phyloP scores from a whole-genome alignment of 768 basidiomycete species.

The Auricularia sp. region DNA sequence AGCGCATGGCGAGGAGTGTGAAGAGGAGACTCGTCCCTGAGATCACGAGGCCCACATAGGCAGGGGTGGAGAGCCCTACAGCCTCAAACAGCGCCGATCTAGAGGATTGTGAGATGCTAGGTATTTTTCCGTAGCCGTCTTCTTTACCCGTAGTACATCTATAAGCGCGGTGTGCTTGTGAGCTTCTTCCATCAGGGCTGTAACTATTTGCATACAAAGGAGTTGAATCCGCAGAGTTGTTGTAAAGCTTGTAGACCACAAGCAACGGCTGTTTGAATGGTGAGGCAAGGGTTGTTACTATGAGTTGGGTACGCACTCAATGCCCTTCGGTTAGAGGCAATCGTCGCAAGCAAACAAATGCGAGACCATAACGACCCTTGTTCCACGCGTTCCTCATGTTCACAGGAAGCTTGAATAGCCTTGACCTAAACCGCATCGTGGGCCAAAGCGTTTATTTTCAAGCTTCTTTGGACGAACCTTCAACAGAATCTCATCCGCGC shows the following conservation, averaged over 20 bases:
- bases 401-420: conserved; percentile 51
- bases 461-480: conserved; percentile 25
- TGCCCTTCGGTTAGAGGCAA: conserved; percentile 56
- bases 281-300: neutral
- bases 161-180: neutral
- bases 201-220: conserved; percentile 32
- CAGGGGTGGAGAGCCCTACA: conserved; percentile 75
- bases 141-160: neutral
- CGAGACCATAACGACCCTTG: conserved; percentile 21
- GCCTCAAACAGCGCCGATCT: conserved; percentile 70
- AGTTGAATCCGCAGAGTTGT: conserved; percentile 79
- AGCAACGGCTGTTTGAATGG: conserved; percentile 42
- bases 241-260: conserved; percentile 79
- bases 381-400: conserved; percentile 49
- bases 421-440: conserved; percentile 23
- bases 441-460: too few species aligned
- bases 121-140: neutral
- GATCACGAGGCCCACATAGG: conserved; percentile 68
- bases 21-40: conserved; percentile 73
- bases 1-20: conserved; percentile 63
- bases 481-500: conserved; percentile 50
- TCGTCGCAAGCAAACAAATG: conserved; percentile 46
- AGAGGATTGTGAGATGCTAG: conserved; percentile 22
- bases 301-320: conserved; percentile 36
- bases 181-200: neutral